phyloP scores from a whole-genome alignment of 2,329 filamentous ascomycete genomes.

The Colletotrichum acutatum region DNA sequence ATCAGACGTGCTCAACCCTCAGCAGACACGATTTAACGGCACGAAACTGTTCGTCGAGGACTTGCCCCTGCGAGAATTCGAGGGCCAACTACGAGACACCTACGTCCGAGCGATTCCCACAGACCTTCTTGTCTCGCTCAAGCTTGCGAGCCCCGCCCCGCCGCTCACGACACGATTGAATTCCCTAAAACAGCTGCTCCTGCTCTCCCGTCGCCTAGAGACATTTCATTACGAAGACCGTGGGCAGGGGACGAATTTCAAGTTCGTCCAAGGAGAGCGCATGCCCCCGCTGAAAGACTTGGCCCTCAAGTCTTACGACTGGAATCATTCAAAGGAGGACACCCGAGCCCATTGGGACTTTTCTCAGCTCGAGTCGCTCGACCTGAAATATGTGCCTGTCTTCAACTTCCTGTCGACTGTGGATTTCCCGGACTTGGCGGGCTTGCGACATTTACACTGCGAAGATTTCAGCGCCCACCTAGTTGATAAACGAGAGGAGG shows the following conservation, averaged over 20 bases:
- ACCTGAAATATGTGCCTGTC: slow-evolving; percentile 56
- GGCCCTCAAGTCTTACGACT: slow-evolving; percentile 59
- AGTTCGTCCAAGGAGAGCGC: slow-evolving; percentile 51
- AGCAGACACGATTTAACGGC: slow-evolving; percentile 42
- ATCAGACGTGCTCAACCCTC: slow-evolving; percentile 49
- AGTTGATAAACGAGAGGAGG: slow-evolving; percentile 49
- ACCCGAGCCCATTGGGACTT: slow-evolving; percentile 59
- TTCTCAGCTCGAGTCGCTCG: slow-evolving; percentile 52
- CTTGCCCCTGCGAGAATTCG: slow-evolving; percentile 52
- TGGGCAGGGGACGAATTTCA: slow-evolving; percentile 57
- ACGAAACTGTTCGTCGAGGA: slow-evolving; percentile 53
- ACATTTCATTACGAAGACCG: slow-evolving; percentile 56
- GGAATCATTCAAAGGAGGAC: slow-evolving; percentile 53
- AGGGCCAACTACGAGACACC: slow-evolving; percentile 45
- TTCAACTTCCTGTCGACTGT: slow-evolving; percentile 57
- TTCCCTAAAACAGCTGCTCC: slow-evolving; percentile 55
- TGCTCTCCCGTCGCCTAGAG: slow-evolving; percentile 48
- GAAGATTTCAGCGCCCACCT: slow-evolving; percentile 58
- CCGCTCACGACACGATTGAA: slow-evolving; percentile 53
- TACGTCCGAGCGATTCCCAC: slow-evolving; percentile 53
- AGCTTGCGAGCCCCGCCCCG: slow-evolving; percentile 50
- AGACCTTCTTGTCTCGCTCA: slow-evolving; percentile 52
- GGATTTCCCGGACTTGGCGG: slow-evolving; percentile 47
- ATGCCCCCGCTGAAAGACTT: slow-evolving; percentile 56
- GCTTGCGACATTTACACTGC: slow-evolving; percentile 51